A percentile compares a stretch with the other conserved stretches of the same genome.
Conservation (phyloP, 2,329 filamentous ascomycete species). For the Penicillium polonicum region DNA sequence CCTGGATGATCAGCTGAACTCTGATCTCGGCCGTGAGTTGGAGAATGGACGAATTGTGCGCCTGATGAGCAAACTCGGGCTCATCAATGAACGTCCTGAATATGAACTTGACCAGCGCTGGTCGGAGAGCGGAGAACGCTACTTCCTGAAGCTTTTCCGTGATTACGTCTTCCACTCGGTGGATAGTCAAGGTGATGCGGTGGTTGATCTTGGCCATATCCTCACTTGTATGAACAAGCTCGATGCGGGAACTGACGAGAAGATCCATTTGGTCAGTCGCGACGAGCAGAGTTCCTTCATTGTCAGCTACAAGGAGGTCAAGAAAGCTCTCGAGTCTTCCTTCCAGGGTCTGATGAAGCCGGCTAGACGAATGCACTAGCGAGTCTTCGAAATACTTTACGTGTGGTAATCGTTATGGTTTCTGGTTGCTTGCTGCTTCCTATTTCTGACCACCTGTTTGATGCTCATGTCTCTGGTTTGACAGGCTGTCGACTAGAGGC, state of each 20-base stretch:
- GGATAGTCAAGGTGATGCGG: slow-evolving; percentile 76
- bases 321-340: slow-evolving; percentile 60
- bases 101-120: slow-evolving; percentile 74
- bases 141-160: slow-evolving; percentile 89
- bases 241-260: slow-evolving; percentile 85
- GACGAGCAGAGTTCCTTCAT: slow-evolving; percentile 89
- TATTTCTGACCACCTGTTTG: not conserved
- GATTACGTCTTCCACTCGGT: slow-evolving; percentile 98
- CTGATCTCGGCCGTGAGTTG: slow-evolving; percentile 73
- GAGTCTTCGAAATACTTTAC: slow-evolving; percentile 13
- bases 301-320: slow-evolving; percentile 87
- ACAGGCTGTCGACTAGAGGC: not conserved
- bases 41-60: slow-evolving; percentile 87
- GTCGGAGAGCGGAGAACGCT: slow-evolving; percentile 90
- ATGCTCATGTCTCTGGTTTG: not conserved
- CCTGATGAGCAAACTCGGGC: slow-evolving; percentile 76
- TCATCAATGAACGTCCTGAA: slow-evolving; percentile 87
- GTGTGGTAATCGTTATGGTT: slow-evolving; percentile 3
- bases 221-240: slow-evolving; percentile 85
- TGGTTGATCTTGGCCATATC: slow-evolving; percentile 85
- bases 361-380: slow-evolving; percentile 37
- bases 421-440: not conserved
- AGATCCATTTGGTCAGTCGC: slow-evolving; percentile 77
- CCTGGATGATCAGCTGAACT: slow-evolving; percentile 70
- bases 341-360: slow-evolving; percentile 58